Evolutionary conservation across 1,284 basidiomycete genomes (phyloP), one percentile per base, ranked within the genome.

Genomic region (Ceratobasidium theobromae): DNA sequence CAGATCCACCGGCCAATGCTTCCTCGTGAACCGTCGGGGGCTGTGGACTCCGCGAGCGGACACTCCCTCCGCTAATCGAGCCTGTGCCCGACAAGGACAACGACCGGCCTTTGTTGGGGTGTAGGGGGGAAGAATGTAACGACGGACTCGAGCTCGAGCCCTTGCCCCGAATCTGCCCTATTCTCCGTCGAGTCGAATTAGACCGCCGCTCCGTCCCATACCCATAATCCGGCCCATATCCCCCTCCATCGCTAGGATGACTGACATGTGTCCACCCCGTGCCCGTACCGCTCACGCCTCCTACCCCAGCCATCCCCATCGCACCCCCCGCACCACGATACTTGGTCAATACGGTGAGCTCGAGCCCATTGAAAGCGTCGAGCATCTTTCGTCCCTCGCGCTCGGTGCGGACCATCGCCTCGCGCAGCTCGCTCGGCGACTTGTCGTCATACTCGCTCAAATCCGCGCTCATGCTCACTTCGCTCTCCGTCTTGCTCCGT

Each of bases 351-450:
- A 85, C 81, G 45, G 82, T 87, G 60, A 89, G 77, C 74, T 90
- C 88, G 43, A 90, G 77, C 14, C 87, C 88, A 71, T 85, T 87
- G 73, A 90, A 89, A 3, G 87, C 87, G 72, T 89, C 87, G 73
- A 89, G 80, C 45, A 90, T 74, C 57, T 86, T 79, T 68, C 80
- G 80, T 14, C 82, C 84, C 73, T 90, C 88, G 32, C 84, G 83
- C 73, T 89, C 88, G 48, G 89, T 81, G 4, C 79, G 75, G 68
- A 81, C 77, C 60, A 91, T 87, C 71, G 89, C 86, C 53, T 81
- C 77, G 48, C 81, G 82, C 66, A 91, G 84, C 54, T 87, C 81
- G 67, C 81, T 78, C 55, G 84, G 80, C 9, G 86, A 81, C 69
- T 82, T 81, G 60, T 84, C 68, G 32, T 60, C 57, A 23, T 60